phyloP scores from a whole-genome alignment of 352 stramenopile genomes.

The Pythium rhizo-oryzae region DNA sequence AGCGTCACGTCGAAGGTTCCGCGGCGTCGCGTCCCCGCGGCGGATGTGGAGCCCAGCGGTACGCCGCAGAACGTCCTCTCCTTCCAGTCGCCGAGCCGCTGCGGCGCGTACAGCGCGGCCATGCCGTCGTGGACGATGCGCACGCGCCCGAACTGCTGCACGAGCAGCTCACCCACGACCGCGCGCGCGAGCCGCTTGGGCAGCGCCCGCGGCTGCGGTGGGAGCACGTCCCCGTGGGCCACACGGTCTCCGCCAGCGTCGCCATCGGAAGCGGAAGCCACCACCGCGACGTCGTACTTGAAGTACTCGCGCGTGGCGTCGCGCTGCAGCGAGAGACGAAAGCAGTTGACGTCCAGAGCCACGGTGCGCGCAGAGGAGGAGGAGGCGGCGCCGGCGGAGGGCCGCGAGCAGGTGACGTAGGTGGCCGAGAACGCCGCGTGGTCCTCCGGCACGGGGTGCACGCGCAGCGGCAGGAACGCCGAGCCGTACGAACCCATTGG shows the following conservation, averaged over 20 bases:
- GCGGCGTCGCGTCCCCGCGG: background rate
- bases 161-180: constrained; percentile 19
- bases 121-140: constrained; percentile 19
- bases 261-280: background rate
- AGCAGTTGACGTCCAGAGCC: constrained; percentile 19
- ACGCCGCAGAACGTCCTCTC: constrained; percentile 6
- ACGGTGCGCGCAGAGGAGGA: background rate
- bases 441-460: background rate
- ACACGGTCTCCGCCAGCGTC: background rate
- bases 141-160: constrained; percentile 3
- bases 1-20: constrained; percentile 22
- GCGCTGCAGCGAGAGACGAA: background rate
- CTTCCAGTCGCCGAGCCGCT: constrained; percentile 12
- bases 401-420: constrained; percentile 1
- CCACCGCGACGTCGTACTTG: constrained; percentile 20
- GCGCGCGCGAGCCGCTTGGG: constrained; percentile 13
- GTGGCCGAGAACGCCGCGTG: background rate
- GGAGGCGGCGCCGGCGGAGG: too few relatives aligned
- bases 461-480: background rate
- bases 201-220: background rate
- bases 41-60: background rate
- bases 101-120: constrained; percentile 11
- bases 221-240: background rate
- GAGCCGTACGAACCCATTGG: too few relatives aligned
- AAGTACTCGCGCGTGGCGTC: constrained; percentile 15